Evolutionary conservation across 1,284 basidiomycete species (phyloP), one percentile per base, ranked within the genome.

Genomic region (Papiliotrema laurentii): DNA sequence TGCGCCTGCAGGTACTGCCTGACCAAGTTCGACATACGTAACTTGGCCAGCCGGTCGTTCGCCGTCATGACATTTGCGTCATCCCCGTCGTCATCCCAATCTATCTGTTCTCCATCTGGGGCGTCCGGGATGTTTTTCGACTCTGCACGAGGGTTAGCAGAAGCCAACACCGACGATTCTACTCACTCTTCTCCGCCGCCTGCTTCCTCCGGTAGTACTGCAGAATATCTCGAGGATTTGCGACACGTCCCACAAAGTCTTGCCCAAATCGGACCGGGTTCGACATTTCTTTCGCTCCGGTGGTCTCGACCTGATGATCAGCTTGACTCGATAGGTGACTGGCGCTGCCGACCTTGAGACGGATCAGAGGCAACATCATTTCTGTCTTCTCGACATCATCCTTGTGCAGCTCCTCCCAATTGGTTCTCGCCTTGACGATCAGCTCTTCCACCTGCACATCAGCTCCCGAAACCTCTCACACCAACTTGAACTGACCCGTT

Each of bases 251-350:
- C 51, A 85, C 81, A 71, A 96, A 97, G 68, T 96, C 90, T 70
- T 96, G 92, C 0, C 96, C 94, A 68, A 99, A 97, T 7, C 94
- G 86, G 43, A 94, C 87, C 13, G 93, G 89, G 70, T 99, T 99
- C 41, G 87, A 89, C 76, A 91, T 89, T 59, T 89, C 87, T 50
- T 83, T 84, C 5, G 85, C 86, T 43, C 86, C 86, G 0, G 88
- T 90, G 0, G 91, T 94, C 67, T 97, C 91, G 22, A 96, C 90
- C 85, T 87, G 55, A 19, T 16, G 9, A 43, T 42, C 31, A 53
- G 44, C 24, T 7, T 24, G 21, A 22, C 34, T 24, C 28, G 47
- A 9, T n/a, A 21, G 14, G 16, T 31, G 18, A 10, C 13, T 35
- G 49, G 19, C 27, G 19, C 9, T 33, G 58, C 64, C 46, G 26